Evolutionary conservation across 2,329 filamentous ascomycete genomes (phyloP), one percentile per base, ranked within the genome.

Genomic region (Diplocarpon mali): DNA sequence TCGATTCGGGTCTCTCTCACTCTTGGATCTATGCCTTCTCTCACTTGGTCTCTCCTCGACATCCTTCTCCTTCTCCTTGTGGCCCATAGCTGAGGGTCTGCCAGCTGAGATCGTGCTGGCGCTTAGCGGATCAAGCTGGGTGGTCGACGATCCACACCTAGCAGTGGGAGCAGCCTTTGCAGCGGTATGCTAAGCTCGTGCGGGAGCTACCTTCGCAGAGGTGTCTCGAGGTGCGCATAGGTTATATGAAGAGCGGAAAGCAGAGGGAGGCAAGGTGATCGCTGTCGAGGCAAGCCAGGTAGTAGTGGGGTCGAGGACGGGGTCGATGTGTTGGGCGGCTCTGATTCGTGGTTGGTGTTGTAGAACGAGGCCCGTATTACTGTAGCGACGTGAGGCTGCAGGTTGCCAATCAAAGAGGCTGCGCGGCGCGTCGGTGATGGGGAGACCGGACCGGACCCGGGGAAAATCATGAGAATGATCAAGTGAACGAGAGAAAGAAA

Each of bases 1-100:
- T 28, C 57, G 56, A 51, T 57, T 57, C 35, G 59, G 52, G 44
- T 60, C 58, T 38, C 52, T 61, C 38, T 60, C 59, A 11, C 43
- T 51, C 47, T 60, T 61, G n/a, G 53, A 40, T 24, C 56, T 50
- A 45, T 60, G 52, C 45, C 56, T 47, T 39, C 54, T 53, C 49
- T 60, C 59, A 16, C 50, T 55, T 6, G 57, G 45, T 14, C 47
- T 49, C 46, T 60, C 53, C 24, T 58, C 57, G 12, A 45, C 38
- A 15, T 55, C 52, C 9, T 32, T 52, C 28, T 59, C 55, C 32
- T 42, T 49, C 15, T 58, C 57, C 49, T 57, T 57, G 45, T 51
- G 45, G 41, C 54, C 48, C 52, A 59, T 56, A 36, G 50, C 51
- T 52, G 48, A 32, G 42, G 13, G 45, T 30, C 30, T 30, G 40